Evolutionary conservation across 371 early-diverging fungal genomes (phyloP), one percentile per base, ranked within the genome.

Genomic region (Rhizopus arrhizus): DNA sequence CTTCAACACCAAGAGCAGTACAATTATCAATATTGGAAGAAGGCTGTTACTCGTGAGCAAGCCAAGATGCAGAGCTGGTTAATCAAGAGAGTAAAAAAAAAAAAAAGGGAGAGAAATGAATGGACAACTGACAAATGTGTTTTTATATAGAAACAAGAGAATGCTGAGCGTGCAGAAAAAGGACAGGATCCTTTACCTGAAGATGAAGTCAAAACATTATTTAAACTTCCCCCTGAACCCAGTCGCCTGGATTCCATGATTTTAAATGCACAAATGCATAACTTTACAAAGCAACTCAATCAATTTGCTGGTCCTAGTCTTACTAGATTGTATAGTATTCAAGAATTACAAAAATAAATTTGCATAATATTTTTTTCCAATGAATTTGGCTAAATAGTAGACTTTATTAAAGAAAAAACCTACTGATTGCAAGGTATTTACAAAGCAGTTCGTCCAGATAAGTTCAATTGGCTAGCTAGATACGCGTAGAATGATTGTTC

Each of bases 11-110:
- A 91, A 73, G 94, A 95, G 72, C 91, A 93, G 62, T 90, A 91
- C 86, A 89, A 91, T 74, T 93, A 92, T 77, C 90, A 91, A 65
- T 93, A 93, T 78, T 95, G 96, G 95, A 90, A 94, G 77, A 89
- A 95, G 67, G 88, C 87, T 56, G 84, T 90, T 68, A 90, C 89
- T 61, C 91, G 93, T 74, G 96, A 96, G 73, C 90, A 93, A 77
- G 70, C 82, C 66, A 86, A 83, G 74, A 72, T 88, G 60, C 82
- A 89, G 62, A 80, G 84, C 54, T 84, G 75, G 72, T 70, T 88
- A 16, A 61, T 77, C 48, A 77, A 79, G 70, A 78, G 86, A 73
- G 86, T 86, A 80, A 60, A 79, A 50, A 46, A 42, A 33, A 43
- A 22, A 22, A 22, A 22, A 22, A 33, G 53, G 8, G 31, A 53